Base-by-base conservation (phyloP, 73 alveolate genomes). In the Paramecium sexaurelia region DNA sequence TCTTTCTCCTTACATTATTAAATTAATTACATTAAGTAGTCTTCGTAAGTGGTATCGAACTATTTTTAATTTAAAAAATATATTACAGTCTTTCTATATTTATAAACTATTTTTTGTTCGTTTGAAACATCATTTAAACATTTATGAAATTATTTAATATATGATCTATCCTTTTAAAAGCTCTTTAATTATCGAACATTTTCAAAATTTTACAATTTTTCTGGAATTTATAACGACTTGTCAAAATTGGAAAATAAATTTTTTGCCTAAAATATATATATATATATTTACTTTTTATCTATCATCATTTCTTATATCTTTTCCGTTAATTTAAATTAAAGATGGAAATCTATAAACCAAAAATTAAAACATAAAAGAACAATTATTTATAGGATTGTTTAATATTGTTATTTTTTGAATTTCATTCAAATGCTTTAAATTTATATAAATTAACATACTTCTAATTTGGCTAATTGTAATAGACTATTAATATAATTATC, bases 311-410 rank as follows among this genome's bases (percentile, higher is more conserved):
- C 97, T 94, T 7, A 98, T 98, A 43, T 85, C 93, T 22, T 39
- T 89, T 36, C 97, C 97, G 90, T 97, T 97, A 35, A 96, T 97
- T 92, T 96, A 96, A 69, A 85, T 75, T 6, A 98, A 95, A 69
- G 92, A 92, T 22, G 99, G 99, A 92, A 98, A 97, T 93, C 99
- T 94, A 89, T 97, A 97, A 5, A 97, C 99, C 39, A 97, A 93
- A 92, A 97, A 97, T 85, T 95, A 89, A 87, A 95, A 93, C 27
- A 88, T 56, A 66, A 88, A 88, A 27, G 94, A 69, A 29, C 94
- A 88, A 27, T 88, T 88, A 39, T 33, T 56, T 17, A 94, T 86
- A 29, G 97, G 95, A 33, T 90, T 92, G 20, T 97, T 96, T 40
- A 75, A 75, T 24, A 96, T 61, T 26, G 96, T 96, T 84, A 96